These are phyloP conservation scores for Fusarium dlaminii DNA, from an alignment of 2,329 filamentous ascomycete genomes.

Conservation along the genomic window DNA sequence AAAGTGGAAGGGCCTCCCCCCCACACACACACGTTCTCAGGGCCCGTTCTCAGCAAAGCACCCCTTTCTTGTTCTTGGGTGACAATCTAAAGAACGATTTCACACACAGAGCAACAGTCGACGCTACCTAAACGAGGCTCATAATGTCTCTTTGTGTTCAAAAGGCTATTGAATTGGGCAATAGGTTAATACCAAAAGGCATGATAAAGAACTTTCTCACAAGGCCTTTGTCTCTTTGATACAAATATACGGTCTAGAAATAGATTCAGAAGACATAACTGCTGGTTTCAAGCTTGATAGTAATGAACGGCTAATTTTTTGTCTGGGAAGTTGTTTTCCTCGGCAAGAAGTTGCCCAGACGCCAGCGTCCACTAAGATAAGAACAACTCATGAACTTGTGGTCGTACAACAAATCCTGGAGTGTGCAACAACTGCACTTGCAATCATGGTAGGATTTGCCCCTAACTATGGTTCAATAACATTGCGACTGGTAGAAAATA, in stretches of 20 bases:
- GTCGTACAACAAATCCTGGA: neutral
- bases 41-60: neutral
- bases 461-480: conserved; percentile 16
- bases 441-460: conserved; percentile 30
- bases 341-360: neutral
- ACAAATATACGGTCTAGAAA: neutral
- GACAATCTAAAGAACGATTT: neutral
- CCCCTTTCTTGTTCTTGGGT: conserved; percentile 23
- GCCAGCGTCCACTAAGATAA: neutral
- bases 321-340: neutral
- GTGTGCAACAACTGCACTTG: neutral
- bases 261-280: neutral
- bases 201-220: neutral
- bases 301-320: neutral
- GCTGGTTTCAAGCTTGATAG: neutral
- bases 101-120: neutral
- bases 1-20: conserved; percentile 10
- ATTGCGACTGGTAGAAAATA: conserved; percentile 2
- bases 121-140: neutral
- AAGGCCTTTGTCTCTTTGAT: neutral
- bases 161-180: neutral
- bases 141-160: neutral
- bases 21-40: conserved; percentile 14
- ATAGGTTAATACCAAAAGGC: neutral
- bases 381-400: neutral